A percentile compares a stretch with the other conserved stretches of the same genome.
Conservation (phyloP, 2,329 filamentous ascomycete species). For the Xylariaceae sp. region DNA sequence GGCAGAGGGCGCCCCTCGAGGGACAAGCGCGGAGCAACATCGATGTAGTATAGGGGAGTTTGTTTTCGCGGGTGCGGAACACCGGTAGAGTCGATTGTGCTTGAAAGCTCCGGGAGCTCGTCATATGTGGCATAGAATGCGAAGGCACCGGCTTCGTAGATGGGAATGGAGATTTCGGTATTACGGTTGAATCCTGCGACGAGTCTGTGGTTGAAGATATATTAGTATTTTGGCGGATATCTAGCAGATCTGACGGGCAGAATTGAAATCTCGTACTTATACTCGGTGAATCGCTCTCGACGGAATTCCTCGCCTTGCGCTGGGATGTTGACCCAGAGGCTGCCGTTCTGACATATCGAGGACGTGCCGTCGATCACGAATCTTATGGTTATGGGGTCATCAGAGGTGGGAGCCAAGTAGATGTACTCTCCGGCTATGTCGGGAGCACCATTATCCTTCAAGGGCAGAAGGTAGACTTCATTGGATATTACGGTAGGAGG, state of each 20-base stretch:
- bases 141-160: conserved; percentile 79
- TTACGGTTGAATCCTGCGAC: conserved; percentile 88
- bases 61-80: conserved; percentile 51
- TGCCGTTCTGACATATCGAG: conserved; percentile 90
- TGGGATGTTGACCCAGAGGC: conserved; percentile 94
- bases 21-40: conserved; percentile 77
- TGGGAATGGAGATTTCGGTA: conserved; percentile 83
- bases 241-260: background rate
- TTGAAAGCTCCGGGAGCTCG: conserved; percentile 73
- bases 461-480: conserved; percentile 79
- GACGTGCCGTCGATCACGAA: conserved; percentile 93
- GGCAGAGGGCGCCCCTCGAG: conserved; percentile 72
- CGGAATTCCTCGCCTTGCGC: conserved; percentile 68
- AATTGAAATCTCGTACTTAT: conserved; percentile 59
- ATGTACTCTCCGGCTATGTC: conserved; percentile 86
- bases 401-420: conserved; percentile 72
- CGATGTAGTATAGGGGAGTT: conserved; percentile 83
- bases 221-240: conserved; percentile 5
- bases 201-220: conserved; percentile 51
- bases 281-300: conserved; percentile 76
- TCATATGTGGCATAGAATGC: conserved; percentile 92
- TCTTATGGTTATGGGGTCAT: conserved; percentile 70
- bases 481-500: conserved; percentile 58
- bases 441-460: conserved; percentile 90
- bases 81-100: conserved; percentile 44